A percentile compares a stretch with the other conserved stretches of the same genome.
Conservation (phyloP, 352 stramenopile species). For the Globisporangium camurandrum region DNA sequence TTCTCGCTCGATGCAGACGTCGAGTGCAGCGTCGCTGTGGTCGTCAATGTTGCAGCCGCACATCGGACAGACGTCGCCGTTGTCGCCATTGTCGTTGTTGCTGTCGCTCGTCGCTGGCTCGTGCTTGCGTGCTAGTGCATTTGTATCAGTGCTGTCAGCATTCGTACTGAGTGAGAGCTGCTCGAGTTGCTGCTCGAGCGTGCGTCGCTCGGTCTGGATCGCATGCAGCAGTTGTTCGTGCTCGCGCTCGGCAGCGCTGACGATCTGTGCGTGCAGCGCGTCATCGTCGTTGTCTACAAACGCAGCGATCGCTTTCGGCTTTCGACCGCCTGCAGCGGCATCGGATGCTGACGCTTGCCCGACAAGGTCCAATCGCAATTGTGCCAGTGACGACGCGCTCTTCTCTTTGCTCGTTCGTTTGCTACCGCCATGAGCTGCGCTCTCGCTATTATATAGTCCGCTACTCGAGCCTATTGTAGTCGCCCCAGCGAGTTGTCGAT, state of each 20-base stretch:
- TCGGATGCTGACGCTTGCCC: not conserved
- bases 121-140: not conserved
- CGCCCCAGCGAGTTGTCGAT: not conserved
- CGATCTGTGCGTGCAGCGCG: slow-evolving; percentile 2
- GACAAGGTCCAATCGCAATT: not conserved
- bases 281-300: slow-evolving; percentile 1
- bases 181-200: slow-evolving; percentile 11
- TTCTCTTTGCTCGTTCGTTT: not conserved
- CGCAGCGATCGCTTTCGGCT: not conserved
- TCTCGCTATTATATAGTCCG: not conserved
- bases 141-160: not conserved
- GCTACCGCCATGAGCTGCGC: not conserved
- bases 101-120: not conserved
- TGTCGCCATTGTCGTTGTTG: slow-evolving; percentile 2
- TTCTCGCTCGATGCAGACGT: slow-evolving; percentile 14
- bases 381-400: not conserved
- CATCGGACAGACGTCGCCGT: slow-evolving; percentile 9
- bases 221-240: slow-evolving; percentile 10
- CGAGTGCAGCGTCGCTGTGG: slow-evolving; percentile 12
- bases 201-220: slow-evolving; percentile 11
- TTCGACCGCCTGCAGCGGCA: not conserved
- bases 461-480: too few relatives aligned
- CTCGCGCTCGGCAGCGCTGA: slow-evolving; percentile 7
- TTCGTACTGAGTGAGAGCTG: slow-evolving; percentile 1
- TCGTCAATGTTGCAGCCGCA: slow-evolving; percentile 12